These are phyloP conservation scores for Fistulifera pelliculosa DNA, from an alignment of 108 stramenopile genomes.

Conservation along the genomic window DNA sequence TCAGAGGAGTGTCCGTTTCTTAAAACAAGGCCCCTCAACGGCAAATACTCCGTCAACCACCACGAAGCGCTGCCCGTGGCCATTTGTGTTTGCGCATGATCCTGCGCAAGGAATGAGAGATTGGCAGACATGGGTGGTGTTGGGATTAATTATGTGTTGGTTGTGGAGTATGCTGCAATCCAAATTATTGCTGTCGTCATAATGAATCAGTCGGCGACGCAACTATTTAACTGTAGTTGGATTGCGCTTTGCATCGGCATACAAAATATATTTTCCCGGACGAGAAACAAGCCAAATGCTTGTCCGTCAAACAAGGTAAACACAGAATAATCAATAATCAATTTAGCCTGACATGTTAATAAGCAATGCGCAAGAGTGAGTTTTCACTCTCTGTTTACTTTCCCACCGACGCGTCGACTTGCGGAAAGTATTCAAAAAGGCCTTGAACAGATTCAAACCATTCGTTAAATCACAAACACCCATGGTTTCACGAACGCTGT, in stretches of 20 bases:
- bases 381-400: conserved; percentile 17
- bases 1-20: conserved; percentile 35
- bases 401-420: conserved; percentile 43
- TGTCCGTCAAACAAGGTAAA: too few relatives aligned
- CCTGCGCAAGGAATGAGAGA: conserved; percentile 44
- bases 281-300: too few relatives aligned
- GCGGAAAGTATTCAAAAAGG: conserved; percentile 65
- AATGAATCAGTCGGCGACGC: too few relatives aligned
- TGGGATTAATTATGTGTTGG: neutral
- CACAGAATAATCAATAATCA: too few relatives aligned
- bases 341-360: too few relatives aligned
- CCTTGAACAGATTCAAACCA: conserved; percentile 64
- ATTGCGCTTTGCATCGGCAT: too few relatives aligned
- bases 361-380: too few relatives aligned
- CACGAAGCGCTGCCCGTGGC: conserved; percentile 69
- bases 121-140: conserved; percentile 70
- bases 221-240: too few relatives aligned
- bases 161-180: neutral
- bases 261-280: too few relatives aligned
- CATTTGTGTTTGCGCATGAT: conserved; percentile 80
- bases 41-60: conserved; percentile 4
- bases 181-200: too few relatives aligned
- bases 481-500: conserved; percentile 90
- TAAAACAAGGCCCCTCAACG: conserved; percentile 1
- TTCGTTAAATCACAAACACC: conserved; percentile 60